Percentiles rank a stretch among this genome's conserved stretches.
These are phyloP conservation scores for Aspergillus eucalypticola DNA, from an alignment of 2,329 filamentous ascomycete species.

Conservation along the genomic window DNA sequence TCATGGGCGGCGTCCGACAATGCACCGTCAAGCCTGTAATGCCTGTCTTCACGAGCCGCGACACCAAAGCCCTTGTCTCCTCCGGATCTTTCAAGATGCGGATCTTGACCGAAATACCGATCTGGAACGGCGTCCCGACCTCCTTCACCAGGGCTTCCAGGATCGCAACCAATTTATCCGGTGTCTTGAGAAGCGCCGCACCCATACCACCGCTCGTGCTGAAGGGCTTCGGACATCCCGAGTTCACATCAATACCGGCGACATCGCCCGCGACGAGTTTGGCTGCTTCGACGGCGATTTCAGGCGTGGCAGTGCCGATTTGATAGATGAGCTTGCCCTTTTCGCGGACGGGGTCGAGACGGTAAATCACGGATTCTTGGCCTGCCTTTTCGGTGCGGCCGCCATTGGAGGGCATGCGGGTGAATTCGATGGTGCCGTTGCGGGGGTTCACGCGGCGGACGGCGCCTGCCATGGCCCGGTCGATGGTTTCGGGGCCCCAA, in stretches of 20 bases:
- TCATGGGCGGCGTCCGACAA: slow-evolving; percentile 95
- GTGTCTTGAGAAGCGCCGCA: slow-evolving; percentile 80
- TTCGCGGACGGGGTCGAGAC: slow-evolving; percentile 77
- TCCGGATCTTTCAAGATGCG: slow-evolving; percentile 76
- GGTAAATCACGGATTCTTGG: slow-evolving; percentile 74
- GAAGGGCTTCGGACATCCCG: slow-evolving; percentile 97
- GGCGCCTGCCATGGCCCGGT: slow-evolving; percentile 86
- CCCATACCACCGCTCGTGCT: slow-evolving; percentile 94
- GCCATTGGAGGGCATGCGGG: slow-evolving; percentile 71
- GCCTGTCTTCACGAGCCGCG: slow-evolving; percentile 76
- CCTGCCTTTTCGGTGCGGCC: slow-evolving; percentile 37
- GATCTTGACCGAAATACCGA: slow-evolving; percentile 97
- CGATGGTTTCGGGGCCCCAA: slow-evolving; percentile 96
- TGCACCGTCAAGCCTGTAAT: slow-evolving; percentile 92
- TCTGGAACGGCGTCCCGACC: slow-evolving; percentile 74
- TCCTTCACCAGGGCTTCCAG: slow-evolving; percentile 77
- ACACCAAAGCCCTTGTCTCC: slow-evolving; percentile 75
- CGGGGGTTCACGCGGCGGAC: slow-evolving; percentile 73
- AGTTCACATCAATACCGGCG: slow-evolving; percentile 92
- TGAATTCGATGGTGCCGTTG: slow-evolving; percentile 82
- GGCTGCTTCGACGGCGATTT: slow-evolving; percentile 79
- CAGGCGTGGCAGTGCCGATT: slow-evolving; percentile 82
- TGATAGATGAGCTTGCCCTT: slow-evolving; percentile 80
- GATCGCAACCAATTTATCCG: slow-evolving; percentile 80
- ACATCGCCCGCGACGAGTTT: slow-evolving; percentile 83